Evolutionary conservation across 2,329 filamentous ascomycete genomes (phyloP).

Genomic region (Grosmannia clavigera): DNA sequence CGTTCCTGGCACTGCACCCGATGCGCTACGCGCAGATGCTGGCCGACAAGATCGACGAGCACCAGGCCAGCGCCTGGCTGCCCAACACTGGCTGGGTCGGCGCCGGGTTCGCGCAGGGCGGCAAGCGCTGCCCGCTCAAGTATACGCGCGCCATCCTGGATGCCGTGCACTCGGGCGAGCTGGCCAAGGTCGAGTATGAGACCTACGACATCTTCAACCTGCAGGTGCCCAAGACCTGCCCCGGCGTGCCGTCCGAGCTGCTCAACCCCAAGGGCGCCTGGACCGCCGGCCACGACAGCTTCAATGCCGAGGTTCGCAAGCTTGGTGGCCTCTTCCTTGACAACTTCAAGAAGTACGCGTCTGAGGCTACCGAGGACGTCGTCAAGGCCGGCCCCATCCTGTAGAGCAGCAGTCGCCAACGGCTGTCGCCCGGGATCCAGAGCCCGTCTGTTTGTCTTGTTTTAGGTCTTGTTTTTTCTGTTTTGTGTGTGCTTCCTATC

Average conservation of each 20-base stretch:
- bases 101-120: constrained; percentile 77
- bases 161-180: constrained; percentile 92
- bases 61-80: constrained; percentile 95
- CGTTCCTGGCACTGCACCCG: constrained; percentile 95
- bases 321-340: constrained; percentile 81
- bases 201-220: constrained; percentile 96
- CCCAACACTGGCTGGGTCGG: constrained; percentile 98
- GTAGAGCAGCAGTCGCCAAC: neutral
- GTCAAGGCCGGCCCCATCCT: constrained; percentile 50
- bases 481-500: neutral
- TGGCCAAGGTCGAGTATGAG: constrained; percentile 88
- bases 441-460: neutral
- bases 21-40: constrained; percentile 99
- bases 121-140: constrained; percentile 94
- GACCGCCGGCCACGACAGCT: constrained; percentile 70
- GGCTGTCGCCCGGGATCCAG: neutral
- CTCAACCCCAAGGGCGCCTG: constrained; percentile 91
- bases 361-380: constrained; percentile 69
- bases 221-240: constrained; percentile 82
- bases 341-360: constrained; percentile 95
- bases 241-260: constrained; percentile 77
- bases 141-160: constrained; percentile 98
- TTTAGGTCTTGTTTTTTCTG: neutral
- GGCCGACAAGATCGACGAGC: constrained; percentile 89
- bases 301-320: constrained; percentile 81